phyloP scores from a whole-genome alignment of 2,329 filamentous ascomycete species.

The Plectosphaerella plurivora region DNA sequence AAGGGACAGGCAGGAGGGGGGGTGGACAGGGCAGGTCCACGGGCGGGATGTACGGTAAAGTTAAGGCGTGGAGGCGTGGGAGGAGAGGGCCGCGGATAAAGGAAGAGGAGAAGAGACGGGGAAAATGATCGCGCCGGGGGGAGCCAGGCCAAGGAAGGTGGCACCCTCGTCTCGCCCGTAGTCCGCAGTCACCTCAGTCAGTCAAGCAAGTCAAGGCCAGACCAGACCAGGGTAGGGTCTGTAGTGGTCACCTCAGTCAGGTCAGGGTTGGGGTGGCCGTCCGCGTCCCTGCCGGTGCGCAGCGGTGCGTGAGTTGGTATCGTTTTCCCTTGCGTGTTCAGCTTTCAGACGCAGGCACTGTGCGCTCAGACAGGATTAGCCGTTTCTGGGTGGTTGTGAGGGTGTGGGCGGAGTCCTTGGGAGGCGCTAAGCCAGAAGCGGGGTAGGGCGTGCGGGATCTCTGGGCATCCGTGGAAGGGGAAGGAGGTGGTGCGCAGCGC shows the following conservation, averaged over 20 bases:
- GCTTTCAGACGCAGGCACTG: conserved; percentile 1
- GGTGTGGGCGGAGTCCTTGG: not conserved
- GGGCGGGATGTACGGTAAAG: not conserved
- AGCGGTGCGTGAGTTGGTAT: not conserved
- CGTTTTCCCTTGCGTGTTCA: not conserved
- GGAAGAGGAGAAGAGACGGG: not conserved
- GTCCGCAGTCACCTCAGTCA: too few relatives aligned
- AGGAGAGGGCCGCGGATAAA: not conserved
- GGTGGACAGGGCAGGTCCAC: too few relatives aligned
- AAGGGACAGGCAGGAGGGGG: not conserved
- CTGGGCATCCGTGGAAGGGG: not conserved
- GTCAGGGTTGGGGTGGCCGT: too few relatives aligned
- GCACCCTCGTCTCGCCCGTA: too few relatives aligned
- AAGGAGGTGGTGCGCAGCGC: too few relatives aligned
- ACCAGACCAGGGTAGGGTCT: not conserved
- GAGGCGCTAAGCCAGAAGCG: not conserved
- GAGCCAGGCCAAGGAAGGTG: not conserved
- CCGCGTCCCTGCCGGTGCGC: too few relatives aligned
- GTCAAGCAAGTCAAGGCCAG: not conserved
- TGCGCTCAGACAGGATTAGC: conserved; percentile 3
- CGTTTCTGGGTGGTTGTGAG: conserved; percentile 1
- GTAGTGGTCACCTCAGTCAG: too few relatives aligned
- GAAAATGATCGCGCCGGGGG: not conserved
- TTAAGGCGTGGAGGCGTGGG: not conserved
- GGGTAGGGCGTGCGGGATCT: not conserved